phyloP scores from a whole-genome alignment of 2,329 filamentous ascomycete species.

The Ceratocystis colombiana region DNA sequence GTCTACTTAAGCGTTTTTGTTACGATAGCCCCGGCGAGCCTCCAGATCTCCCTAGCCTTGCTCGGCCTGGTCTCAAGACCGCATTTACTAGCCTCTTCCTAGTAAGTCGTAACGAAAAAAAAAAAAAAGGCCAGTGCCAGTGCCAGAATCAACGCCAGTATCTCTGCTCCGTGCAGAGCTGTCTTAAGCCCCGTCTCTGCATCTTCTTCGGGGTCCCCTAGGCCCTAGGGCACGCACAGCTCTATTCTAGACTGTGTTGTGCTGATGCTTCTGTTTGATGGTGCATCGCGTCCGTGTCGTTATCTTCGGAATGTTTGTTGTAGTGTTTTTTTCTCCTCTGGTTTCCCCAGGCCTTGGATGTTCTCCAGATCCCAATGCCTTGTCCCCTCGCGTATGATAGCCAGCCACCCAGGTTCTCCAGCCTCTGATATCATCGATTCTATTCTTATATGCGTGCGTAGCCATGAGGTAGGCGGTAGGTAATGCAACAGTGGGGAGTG shows the following conservation, averaged over 20 bases:
- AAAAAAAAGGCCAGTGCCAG: neutral
- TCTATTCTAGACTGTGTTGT: neutral
- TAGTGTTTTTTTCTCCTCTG: neutral
- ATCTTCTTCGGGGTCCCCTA: constrained; percentile 4
- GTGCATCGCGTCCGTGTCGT: neutral
- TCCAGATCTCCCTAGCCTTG: neutral
- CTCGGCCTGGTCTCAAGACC: neutral
- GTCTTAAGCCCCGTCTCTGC: neutral
- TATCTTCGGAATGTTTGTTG: neutral
- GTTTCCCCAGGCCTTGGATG: neutral
- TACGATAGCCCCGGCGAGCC: neutral
- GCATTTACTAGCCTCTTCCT: neutral
- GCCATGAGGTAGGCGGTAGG: neutral
- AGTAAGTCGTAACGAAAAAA: neutral
- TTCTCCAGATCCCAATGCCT: neutral
- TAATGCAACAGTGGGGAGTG: neutral
- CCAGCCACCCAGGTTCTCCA: neutral
- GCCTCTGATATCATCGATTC: neutral
- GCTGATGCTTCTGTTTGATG: neutral
- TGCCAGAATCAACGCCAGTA: neutral
- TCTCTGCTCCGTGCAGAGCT: neutral
- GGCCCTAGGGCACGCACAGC: neutral
- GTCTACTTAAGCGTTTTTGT: too few relatives aligned
- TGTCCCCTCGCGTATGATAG: neutral
- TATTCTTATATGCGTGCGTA: too few relatives aligned